Evolutionary conservation across 2,329 filamentous ascomycete genomes (phyloP).

Genomic region (Monosporascus sp.): DNA sequence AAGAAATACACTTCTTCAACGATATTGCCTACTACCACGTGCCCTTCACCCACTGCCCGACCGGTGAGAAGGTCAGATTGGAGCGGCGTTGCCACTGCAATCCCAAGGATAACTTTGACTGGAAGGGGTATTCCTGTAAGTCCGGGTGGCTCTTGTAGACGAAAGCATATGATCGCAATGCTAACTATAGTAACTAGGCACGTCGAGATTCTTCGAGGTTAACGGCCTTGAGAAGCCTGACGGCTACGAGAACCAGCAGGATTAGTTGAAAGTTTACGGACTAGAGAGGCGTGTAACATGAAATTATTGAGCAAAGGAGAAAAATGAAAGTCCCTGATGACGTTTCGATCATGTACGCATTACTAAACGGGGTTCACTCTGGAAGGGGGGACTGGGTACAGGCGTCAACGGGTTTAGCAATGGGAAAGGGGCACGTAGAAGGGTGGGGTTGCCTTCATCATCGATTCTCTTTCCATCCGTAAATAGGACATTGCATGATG

Average conservation of each 20-base stretch:
- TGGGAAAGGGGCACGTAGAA: background rate
- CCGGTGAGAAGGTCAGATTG: conserved; percentile 74
- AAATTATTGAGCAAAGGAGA: background rate
- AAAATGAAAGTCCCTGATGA: conserved; percentile 10
- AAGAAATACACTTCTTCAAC: conserved; percentile 97
- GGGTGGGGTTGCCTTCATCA: background rate
- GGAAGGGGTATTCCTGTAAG: conserved; percentile 97
- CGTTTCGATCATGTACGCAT: conserved; percentile 10
- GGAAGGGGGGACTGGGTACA: conserved; percentile 13
- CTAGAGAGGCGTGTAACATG: background rate
- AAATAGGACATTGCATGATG: background rate
- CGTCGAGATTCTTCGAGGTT: conserved; percentile 77
- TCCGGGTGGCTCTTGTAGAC: conserved; percentile 11
- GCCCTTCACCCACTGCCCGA: conserved; percentile 96
- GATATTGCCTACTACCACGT: conserved; percentile 98
- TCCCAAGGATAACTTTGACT: conserved; percentile 96
- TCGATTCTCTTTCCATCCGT: background rate
- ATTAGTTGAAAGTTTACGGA: conserved; percentile 29
- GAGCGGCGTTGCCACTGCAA: conserved; percentile 93
- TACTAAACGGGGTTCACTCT: conserved; percentile 9
- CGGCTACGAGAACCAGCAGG: conserved; percentile 71
- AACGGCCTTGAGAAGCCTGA: conserved; percentile 77
- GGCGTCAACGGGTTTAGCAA: conserved; percentile 19
- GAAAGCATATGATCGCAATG: conserved; percentile 10
- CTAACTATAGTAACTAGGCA: conserved; percentile 50